Percentiles rank a stretch among this genome's conserved stretches.
Conservation (phyloP, 352 stramenopile species). For the Phytophthora europaea region DNA sequence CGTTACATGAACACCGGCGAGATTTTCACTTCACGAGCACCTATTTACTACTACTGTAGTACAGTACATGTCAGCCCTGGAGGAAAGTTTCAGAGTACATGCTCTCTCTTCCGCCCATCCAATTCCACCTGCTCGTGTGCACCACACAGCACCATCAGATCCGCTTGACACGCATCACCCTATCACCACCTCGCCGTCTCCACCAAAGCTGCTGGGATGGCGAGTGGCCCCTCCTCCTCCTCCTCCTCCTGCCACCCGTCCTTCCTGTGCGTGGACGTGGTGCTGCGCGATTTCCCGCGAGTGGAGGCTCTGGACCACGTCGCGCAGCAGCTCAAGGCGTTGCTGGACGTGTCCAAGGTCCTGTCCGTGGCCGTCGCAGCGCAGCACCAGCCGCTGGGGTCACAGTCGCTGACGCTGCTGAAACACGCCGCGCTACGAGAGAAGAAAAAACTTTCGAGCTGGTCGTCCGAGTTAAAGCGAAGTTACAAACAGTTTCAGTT, state of each 20-base stretch:
- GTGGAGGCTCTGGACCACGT: constrained; percentile 46
- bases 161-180: neutral
- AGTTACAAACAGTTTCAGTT: constrained; percentile 54
- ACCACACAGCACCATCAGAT: neutral
- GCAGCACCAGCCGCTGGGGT: constrained; percentile 21
- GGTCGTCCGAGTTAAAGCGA: constrained; percentile 51
- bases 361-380: constrained; percentile 41
- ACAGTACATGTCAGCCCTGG: no score
- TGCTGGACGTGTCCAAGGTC: constrained; percentile 46
- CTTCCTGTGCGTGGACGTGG: constrained; percentile 43
- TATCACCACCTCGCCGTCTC: no score
- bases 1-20: no score
- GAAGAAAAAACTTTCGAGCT: constrained; percentile 36
- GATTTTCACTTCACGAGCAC: no score
- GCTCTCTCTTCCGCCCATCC: neutral
- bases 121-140: neutral
- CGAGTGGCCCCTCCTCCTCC: constrained; percentile 6
- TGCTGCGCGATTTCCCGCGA: constrained; percentile 27
- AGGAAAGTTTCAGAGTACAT: no score
- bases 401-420: constrained; percentile 34
- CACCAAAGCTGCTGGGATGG: neutral
- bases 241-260: neutral
- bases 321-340: constrained; percentile 27
- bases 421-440: constrained; percentile 39
- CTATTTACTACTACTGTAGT: no score